Conservation (phyloP, 73 alveolate species). For the Tetrahymena malaccensis region DNA sequence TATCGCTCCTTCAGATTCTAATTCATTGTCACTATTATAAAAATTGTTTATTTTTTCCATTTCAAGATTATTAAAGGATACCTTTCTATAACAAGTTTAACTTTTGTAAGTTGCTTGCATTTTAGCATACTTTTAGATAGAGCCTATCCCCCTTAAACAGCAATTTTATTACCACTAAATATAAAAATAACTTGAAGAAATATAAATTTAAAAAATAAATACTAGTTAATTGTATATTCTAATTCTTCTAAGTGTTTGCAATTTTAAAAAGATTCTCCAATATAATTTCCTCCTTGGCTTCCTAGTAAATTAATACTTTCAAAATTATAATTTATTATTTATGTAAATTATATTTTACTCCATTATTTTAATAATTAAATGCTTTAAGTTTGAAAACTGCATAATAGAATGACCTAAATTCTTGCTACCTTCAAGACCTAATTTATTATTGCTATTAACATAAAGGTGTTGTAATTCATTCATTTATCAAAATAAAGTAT, state of each 20-base stretch:
- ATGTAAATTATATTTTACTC: neutral
- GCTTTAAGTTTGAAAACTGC: neutral
- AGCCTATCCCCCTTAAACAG: neutral
- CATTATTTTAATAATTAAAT: neutral
- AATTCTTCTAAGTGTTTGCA: neutral
- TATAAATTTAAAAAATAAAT: neutral
- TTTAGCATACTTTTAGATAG: neutral
- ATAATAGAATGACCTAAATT: neutral
- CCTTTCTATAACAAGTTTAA: neutral
- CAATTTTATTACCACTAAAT: neutral
- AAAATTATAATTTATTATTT: neutral
- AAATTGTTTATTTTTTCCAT: neutral
- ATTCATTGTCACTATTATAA: neutral
- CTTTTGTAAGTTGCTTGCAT: neutral
- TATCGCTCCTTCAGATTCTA: neutral
- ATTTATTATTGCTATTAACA: neutral
- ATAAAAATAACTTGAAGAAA: neutral
- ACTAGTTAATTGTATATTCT: neutral
- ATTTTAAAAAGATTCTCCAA: neutral
- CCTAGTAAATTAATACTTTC: neutral
- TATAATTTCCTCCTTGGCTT: neutral
- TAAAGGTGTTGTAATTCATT: neutral
- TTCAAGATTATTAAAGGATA: neutral
- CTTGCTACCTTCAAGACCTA: neutral
- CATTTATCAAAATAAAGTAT: too few relatives aligned